Evolutionary conservation across 768 basidiomycete species (phyloP).

Genomic region (Boletus subcaerulescens): DNA sequence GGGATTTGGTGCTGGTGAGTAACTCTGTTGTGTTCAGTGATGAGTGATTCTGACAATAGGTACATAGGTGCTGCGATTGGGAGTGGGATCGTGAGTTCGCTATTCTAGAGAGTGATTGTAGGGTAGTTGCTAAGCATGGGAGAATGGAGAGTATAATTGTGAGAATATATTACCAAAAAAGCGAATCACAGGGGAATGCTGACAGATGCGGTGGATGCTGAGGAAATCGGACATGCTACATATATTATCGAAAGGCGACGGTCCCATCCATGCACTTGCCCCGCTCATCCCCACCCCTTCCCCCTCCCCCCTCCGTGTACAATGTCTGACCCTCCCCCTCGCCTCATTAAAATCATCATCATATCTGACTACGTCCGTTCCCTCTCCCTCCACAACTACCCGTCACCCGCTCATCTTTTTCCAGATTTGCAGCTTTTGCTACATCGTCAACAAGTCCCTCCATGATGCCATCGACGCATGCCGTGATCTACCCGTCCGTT

Average conservation of each 20-base stretch:
- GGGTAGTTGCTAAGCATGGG: slow-evolving; percentile 20
- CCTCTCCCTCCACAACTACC: neutral
- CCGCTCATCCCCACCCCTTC: slow-evolving; percentile 1
- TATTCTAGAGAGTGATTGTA: slow-evolving; percentile 36
- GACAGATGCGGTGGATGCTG: slow-evolving; percentile 30
- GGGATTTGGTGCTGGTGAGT: slow-evolving; percentile 47
- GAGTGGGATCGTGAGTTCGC: slow-evolving; percentile 43
- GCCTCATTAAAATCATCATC: slow-evolving; percentile 30
- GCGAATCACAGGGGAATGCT: slow-evolving; percentile 25
- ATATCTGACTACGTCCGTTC: slow-evolving; percentile 35
- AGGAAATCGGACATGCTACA: slow-evolving; percentile 23
- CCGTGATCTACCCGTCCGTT: slow-evolving; percentile 30
- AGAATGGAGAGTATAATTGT: slow-evolving; percentile 13
- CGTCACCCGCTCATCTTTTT: slow-evolving; percentile 5
- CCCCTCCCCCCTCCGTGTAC: neutral
- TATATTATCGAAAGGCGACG: slow-evolving; percentile 21
- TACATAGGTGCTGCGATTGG: slow-evolving; percentile 44
- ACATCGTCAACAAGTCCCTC: slow-evolving; percentile 38
- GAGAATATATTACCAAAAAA: slow-evolving; percentile 21
- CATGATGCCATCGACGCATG: slow-evolving; percentile 36
- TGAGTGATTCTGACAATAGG: neutral
- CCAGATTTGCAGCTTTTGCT: slow-evolving; percentile 37
- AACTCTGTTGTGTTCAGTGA: neutral
- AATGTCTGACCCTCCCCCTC: slow-evolving; percentile 24
- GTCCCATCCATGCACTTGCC: slow-evolving; percentile 26